A percentile compares a stretch with the other conserved stretches of the same genome.
Evolutionary conservation across 208 protist species (phyloP).

Genomic region (Crithidia fasciculata): DNA sequence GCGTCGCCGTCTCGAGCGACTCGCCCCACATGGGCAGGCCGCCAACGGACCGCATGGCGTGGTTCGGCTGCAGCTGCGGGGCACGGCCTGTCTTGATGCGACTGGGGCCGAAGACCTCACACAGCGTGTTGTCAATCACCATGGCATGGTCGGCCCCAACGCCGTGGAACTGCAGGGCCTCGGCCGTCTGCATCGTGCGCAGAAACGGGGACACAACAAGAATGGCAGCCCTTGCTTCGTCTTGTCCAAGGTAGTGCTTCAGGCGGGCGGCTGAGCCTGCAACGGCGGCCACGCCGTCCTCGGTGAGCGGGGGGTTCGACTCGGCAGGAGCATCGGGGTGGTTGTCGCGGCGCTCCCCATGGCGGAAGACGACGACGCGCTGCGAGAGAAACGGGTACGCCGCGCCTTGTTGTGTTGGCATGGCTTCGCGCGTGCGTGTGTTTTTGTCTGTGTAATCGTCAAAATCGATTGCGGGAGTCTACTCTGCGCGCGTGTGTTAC

Average conservation of each 20-base stretch:
- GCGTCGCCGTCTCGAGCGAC: slow-evolving; percentile 51
- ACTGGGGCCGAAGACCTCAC: slow-evolving; percentile 79
- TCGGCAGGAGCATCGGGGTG: slow-evolving; percentile 49
- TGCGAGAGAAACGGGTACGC: slow-evolving; percentile 29
- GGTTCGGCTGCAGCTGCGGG: slow-evolving; percentile 16
- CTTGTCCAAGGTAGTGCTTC: slow-evolving; percentile 33
- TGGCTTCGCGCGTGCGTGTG: not conserved
- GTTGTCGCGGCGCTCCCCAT: slow-evolving; percentile 82
- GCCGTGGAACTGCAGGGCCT: slow-evolving; percentile 47
- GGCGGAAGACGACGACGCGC: slow-evolving; percentile 76
- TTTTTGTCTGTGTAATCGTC: not conserved
- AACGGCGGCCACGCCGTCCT: slow-evolving; percentile 49
- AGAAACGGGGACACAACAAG: slow-evolving; percentile 76
- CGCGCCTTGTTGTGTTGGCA: not conserved
- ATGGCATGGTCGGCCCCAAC: slow-evolving; percentile 40
- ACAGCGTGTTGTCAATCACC: slow-evolving; percentile 68
- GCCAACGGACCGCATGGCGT: slow-evolving; percentile 17
- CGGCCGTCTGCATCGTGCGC: slow-evolving; percentile 71
- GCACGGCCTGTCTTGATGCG: slow-evolving; percentile 55
- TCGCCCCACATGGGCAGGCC: slow-evolving; percentile 72
- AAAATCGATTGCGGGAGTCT: not conserved
- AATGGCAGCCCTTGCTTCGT: slow-evolving; percentile 28
- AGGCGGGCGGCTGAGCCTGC: slow-evolving; percentile 40
- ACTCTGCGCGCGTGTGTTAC: too few species aligned
- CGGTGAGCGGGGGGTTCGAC: slow-evolving; percentile 75